Evolutionary conservation across 1,139 yeast species (phyloP).

Genomic region (Pichia sp.): DNA sequence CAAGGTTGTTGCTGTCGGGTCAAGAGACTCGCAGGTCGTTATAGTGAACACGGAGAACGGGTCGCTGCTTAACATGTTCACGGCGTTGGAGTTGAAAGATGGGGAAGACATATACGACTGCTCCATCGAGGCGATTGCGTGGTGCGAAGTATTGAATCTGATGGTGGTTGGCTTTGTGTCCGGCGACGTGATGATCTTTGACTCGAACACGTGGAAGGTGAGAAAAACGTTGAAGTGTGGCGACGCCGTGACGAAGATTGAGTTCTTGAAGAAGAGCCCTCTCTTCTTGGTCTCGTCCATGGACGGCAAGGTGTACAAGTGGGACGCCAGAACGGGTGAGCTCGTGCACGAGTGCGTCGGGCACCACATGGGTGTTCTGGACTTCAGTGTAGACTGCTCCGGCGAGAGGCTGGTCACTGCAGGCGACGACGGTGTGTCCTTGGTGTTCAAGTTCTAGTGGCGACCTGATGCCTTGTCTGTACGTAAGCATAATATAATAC

Average conservation of each 20-base stretch:
- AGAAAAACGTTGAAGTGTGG: conserved; percentile 65
- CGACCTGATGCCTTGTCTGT: too few species aligned
- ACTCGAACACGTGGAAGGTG: conserved; percentile 80
- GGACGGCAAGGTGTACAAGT: conserved; percentile 80
- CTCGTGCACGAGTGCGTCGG: conserved; percentile 78
- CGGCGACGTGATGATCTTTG: conserved; percentile 79
- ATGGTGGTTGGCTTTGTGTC: conserved; percentile 87
- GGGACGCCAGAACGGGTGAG: conserved; percentile 85
- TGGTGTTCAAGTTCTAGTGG: conserved; percentile 45
- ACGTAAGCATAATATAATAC: not conserved
- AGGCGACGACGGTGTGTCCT: conserved; percentile 96
- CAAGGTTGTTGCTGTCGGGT: conserved; percentile 61
- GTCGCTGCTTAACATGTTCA: conserved; percentile 57
- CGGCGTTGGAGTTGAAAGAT: conserved; percentile 58
- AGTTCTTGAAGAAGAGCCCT: conserved; percentile 57
- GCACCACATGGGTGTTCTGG: conserved; percentile 90
- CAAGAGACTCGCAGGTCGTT: conserved; percentile 80
- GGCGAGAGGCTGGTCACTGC: conserved; percentile 80
- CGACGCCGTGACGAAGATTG: conserved; percentile 80
- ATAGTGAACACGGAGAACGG: conserved; percentile 75
- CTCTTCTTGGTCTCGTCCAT: conserved; percentile 67
- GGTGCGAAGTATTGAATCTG: conserved; percentile 65
- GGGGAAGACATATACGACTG: conserved; percentile 67
- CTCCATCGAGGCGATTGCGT: conserved; percentile 79
- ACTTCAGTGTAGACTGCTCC: conserved; percentile 54